A percentile compares a stretch with the other conserved stretches of the same genome.
These are phyloP conservation scores for Acacia concinna DNA, from an alignment of 331 rosid genomes.

Conservation along the genomic window DNA sequence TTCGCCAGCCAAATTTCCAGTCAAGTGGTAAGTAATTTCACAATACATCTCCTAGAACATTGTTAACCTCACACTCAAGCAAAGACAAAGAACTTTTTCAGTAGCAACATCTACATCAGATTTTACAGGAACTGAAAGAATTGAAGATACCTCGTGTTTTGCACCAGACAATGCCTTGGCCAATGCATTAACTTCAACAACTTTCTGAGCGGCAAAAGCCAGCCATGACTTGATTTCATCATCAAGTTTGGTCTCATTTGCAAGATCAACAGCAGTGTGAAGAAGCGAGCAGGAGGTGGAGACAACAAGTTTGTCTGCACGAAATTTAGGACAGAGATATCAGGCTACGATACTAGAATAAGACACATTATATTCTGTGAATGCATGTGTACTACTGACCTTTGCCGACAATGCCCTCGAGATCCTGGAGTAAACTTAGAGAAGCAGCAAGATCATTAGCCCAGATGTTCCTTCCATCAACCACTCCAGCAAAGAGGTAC, in stretches of 20 bases:
- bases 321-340: conserved; percentile 4
- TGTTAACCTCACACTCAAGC: not conserved
- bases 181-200: conserved; percentile 97
- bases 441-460: conserved; percentile 80
- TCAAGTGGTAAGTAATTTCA: not conserved
- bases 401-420: conserved; percentile 74
- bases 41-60: not conserved
- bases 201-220: conserved; percentile 96
- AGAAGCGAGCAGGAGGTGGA: conserved; percentile 97
- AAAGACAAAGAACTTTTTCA: not conserved
- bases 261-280: conserved; percentile 97
- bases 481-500: conserved; percentile 88
- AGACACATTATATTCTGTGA: not conserved
- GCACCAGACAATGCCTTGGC: conserved; percentile 79
- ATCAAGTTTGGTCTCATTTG: conserved; percentile 87
- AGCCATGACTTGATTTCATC: conserved; percentile 88
- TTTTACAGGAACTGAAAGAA: conserved; percentile 3
- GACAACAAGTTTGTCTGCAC: conserved; percentile 81
- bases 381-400: conserved; percentile 42
- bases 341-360: not conserved
- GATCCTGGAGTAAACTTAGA: conserved; percentile 47
- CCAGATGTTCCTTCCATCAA: conserved; percentile 99
- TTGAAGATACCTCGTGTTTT: conserved; percentile 66
- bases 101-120: not conserved
- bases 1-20: not conserved